Evolutionary conservation across 495 filamentous ascomycete genomes (phyloP), one percentile per base, ranked within the genome.

Genomic region (Talaromyces thailandensis): DNA sequence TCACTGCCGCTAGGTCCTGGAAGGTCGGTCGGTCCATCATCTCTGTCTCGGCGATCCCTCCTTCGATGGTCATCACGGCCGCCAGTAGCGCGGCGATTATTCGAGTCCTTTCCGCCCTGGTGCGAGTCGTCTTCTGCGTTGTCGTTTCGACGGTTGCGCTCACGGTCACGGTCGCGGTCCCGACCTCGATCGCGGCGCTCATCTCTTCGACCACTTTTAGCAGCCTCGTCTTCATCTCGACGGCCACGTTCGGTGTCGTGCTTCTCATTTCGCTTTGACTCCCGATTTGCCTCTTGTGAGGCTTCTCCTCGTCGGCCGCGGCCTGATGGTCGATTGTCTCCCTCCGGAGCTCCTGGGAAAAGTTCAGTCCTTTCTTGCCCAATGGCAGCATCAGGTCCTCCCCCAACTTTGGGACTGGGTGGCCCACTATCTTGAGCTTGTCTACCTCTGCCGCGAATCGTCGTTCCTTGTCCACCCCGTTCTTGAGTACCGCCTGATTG

Each of bases 361-460:
- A 72, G 66, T 16, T 75, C 70, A 28, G 70, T 64, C 56, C 69
- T 64, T 24, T 61, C 64, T 24, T 61, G 67, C 8, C 9, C 68
- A 68, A 9, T 56, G 4, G 68, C 65, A 25, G 73, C 71, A 0
- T 74, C 70, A 26, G 69, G 56, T 12, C 56, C 64, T 21, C 63
- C 64, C n/a, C 63, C 69, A 11, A 70, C 69, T 3, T 71, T 69
- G 24, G 67, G 59, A 51, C 59, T 65, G 21, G 66, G 67, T 5
- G 73, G 70, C n/a, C 68, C 69, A 40, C 58, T 65, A 4, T 70
- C 48, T 31, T 73, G 72, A 14, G 71, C 61, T 64, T 75, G 75
- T 60, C 78, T 69, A 2, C 76, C 76, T 57, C 76, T 66, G 16
- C 76, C 76, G 16, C 78, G 76, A 50, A 75, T 73, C 25, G 71